Evolutionary conservation across 129 eudicot species (phyloP).

Genomic region (Gnaphalium uliginosum): DNA sequence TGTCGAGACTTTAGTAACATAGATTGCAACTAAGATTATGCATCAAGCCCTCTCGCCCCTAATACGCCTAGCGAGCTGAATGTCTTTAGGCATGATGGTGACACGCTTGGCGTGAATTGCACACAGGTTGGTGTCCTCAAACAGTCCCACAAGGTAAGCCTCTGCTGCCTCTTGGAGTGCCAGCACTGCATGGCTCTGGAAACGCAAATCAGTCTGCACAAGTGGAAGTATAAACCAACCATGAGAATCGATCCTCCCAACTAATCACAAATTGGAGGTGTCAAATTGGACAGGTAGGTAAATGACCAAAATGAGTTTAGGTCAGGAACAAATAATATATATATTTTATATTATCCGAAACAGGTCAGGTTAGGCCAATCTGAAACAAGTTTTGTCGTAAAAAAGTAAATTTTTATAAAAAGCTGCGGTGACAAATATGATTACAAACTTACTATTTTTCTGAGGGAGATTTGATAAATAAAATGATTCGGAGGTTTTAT

Average conservation of each 20-base stretch:
- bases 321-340: background rate
- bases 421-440: no score
- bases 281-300: background rate
- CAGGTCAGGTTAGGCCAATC: no score
- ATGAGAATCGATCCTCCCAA: background rate
- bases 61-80: slow-evolving; percentile 51
- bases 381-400: no score
- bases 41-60: slow-evolving; percentile 45
- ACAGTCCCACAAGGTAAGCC: slow-evolving; percentile 47
- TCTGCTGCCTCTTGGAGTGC: slow-evolving; percentile 53
- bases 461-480: no score
- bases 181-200: slow-evolving; percentile 57
- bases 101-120: slow-evolving; percentile 56
- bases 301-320: background rate
- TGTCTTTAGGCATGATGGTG: slow-evolving; percentile 53
- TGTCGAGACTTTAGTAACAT: background rate
- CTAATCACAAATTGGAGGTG: background rate
- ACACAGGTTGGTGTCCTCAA: slow-evolving; percentile 51
- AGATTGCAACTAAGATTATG: background rate
- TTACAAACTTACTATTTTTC: no score
- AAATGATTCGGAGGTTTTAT: no score
- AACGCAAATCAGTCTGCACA: slow-evolving; percentile 45
- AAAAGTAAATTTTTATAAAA: no score
- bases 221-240: background rate
- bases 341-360: no score